Percentiles rank a stretch among this genome's conserved stretches.
Evolutionary conservation across 2,329 filamentous ascomycete species (phyloP).

Genomic region (Whalleya microplaca): DNA sequence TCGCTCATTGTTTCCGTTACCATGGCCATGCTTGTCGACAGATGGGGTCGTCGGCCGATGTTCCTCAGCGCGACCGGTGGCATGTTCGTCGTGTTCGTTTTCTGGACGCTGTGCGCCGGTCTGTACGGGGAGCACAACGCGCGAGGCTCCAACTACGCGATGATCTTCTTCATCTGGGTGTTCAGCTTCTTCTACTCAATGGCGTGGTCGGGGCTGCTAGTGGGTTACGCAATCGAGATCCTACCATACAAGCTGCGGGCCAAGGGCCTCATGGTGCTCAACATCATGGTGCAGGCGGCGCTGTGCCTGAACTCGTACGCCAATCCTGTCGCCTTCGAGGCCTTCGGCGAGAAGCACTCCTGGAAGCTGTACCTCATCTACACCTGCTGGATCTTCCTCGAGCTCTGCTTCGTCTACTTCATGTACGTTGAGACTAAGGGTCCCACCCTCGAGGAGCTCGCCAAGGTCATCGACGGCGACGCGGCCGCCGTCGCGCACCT

Average conservation of each 20-base stretch:
- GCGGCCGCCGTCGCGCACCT: conserved; percentile 52
- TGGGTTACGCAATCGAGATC: conserved; percentile 57
- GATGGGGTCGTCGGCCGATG: conserved; percentile 57
- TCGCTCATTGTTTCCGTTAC: conserved; percentile 55
- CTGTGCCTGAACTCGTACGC: conserved; percentile 58
- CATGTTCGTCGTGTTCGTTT: conserved; percentile 53
- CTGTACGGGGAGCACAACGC: conserved; percentile 47
- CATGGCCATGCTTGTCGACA: conserved; percentile 58
- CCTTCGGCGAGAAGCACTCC: conserved; percentile 45
- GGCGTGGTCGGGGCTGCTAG: conserved; percentile 60
- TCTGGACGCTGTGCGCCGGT: conserved; percentile 53
- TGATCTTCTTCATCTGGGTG: conserved; percentile 54
- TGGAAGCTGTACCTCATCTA: conserved; percentile 64
- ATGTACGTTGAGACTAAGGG: conserved; percentile 65
- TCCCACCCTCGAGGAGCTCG: conserved; percentile 68
- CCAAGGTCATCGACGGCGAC: conserved; percentile 68
- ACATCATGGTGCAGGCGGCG: conserved; percentile 58
- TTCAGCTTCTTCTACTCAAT: conserved; percentile 57
- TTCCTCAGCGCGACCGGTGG: conserved; percentile 52
- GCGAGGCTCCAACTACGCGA: conserved; percentile 43
- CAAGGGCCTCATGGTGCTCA: conserved; percentile 61
- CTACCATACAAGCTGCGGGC: conserved; percentile 53
- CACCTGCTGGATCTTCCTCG: conserved; percentile 59
- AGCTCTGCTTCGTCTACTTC: conserved; percentile 59
- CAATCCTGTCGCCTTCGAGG: conserved; percentile 58